phyloP scores from a whole-genome alignment of 2,329 filamentous ascomycete genomes.

The Aureobasidium sp. region DNA sequence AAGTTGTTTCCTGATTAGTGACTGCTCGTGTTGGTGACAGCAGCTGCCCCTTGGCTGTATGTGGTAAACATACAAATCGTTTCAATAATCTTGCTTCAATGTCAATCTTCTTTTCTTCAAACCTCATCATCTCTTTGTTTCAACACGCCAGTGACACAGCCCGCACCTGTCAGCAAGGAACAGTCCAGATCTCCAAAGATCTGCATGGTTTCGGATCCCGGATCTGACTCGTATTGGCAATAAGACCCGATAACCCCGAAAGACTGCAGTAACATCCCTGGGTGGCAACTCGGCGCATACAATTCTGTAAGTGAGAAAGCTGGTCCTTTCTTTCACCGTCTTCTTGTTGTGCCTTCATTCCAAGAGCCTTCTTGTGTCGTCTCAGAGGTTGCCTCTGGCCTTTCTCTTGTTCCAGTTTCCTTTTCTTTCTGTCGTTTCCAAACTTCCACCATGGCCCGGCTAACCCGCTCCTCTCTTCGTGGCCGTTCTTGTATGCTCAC shows the following conservation, averaged over 20 bases:
- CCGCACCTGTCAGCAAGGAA: slow-evolving; percentile 11
- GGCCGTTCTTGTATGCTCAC: slow-evolving; percentile 1
- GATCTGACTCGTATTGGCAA: neutral
- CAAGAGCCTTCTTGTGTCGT: neutral
- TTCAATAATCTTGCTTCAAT: neutral
- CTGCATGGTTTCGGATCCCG: slow-evolving; percentile 10
- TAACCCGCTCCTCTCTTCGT: slow-evolving; percentile 13
- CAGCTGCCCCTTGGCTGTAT: neutral
- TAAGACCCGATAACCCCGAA: neutral
- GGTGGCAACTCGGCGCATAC: neutral
- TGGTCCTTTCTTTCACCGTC: slow-evolving; percentile 1
- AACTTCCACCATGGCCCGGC: slow-evolving; percentile 7
- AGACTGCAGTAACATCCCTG: neutral
- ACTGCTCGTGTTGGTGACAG: neutral
- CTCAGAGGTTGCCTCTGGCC: neutral
- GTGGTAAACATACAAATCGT: neutral
- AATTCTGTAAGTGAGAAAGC: slow-evolving; percentile 1
- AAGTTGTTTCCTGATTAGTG: neutral
- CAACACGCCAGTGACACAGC: neutral
- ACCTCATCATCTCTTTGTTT: slow-evolving; percentile 8
- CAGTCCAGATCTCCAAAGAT: slow-evolving; percentile 4
- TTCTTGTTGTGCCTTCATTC: slow-evolving; percentile 1
- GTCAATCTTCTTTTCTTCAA: neutral
- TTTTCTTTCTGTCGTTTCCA: neutral
- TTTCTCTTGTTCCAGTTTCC: neutral